Evolutionary conservation across 2,329 filamentous ascomycete genomes (phyloP), one percentile per base, ranked within the genome.

Genomic region (Xylariomycetidae sp.): DNA sequence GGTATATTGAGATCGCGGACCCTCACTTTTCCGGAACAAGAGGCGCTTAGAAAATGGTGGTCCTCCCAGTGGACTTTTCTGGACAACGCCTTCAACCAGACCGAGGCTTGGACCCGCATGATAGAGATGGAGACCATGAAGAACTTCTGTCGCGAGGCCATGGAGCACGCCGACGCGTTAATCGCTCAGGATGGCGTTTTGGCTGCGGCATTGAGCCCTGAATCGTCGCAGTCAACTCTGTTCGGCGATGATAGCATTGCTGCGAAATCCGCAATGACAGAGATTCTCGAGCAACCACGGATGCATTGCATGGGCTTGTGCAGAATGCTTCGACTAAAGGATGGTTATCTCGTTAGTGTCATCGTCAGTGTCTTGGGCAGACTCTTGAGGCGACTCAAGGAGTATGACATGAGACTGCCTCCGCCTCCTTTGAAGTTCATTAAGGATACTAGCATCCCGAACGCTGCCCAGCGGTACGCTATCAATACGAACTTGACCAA

Each of bases 121-220:
- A 77, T 85, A 38, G 81, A 90, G 31, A 92, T 87, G 54, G 61
- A 68, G 14, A 68, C 76, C 34, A 89, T 98, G 85, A 82, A 88
- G 49, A 81, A 95, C 37, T 95, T 96, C 51, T 95, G 89, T 54
- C 81, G 92, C 45, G 87, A 95, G 53, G 85, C 85, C 10, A 98
- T 98, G 76, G 87, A 96, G 49, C 85, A 95, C 52, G 89, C 90
- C 1, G 85, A 94, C 52, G 73, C 76, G 22, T 71, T 95, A 2
- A 85, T 96, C 52, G 80, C 85, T 25, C 81, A 95, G 48, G 92
- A 93, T 56, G 81, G 79, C 31, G 74, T 95, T 38, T 79, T 98
- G 42, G 77, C 85, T 2, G 83, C 81, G 28, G 83, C 85, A 10
- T 58, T 88, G 23, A 57, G 54, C 32, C 45, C 48, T 2, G 38